Evolutionary conservation across 129 eudicot species (phyloP).

Genomic region (Tanacetum coccineum): DNA sequence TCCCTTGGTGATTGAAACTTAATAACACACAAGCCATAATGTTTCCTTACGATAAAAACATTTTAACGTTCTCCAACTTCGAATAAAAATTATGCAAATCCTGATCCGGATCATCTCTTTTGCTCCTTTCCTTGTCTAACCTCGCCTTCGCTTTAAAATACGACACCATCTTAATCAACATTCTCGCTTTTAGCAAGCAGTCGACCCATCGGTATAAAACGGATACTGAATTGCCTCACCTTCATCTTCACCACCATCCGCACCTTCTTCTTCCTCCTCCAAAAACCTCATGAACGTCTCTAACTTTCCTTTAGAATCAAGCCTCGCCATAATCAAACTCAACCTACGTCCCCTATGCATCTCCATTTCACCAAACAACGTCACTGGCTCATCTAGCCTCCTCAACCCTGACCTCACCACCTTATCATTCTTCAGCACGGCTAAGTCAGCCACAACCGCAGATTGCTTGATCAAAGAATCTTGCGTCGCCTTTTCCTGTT

Average conservation of each 20-base stretch:
- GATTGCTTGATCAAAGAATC: conserved; percentile 80
- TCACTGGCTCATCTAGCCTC: conserved; percentile 81
- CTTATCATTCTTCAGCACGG: conserved; percentile 84
- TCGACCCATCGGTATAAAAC: conserved; percentile 80
- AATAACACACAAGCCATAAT: too few species aligned
- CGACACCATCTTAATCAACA: conserved; percentile 62
- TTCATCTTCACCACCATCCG: conserved; percentile 45
- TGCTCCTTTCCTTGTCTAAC: conserved; percentile 74
- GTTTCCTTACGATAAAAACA: too few species aligned
- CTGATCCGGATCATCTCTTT: conserved; percentile 89
- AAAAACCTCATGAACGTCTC: conserved; percentile 74
- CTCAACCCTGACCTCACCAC: conserved; percentile 73
- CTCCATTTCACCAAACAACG: conserved; percentile 85
- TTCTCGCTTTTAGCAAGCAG: conserved; percentile 58
- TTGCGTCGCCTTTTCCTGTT: conserved; percentile 73
- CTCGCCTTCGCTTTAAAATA: conserved; percentile 58
- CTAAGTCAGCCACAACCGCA: conserved; percentile 56
- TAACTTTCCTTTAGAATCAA: conserved; percentile 76
- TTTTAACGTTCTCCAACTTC: too few species aligned
- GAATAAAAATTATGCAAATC: conserved; percentile 80
- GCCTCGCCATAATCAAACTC: conserved; percentile 76
- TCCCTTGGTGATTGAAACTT: too few species aligned
- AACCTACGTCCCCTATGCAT: conserved; percentile 92
- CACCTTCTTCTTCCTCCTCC: conserved; percentile 66
- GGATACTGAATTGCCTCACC: conserved; percentile 70